Base-by-base conservation (phyloP, 148 eudicot species). In the Nyssa sinensis region DNA sequence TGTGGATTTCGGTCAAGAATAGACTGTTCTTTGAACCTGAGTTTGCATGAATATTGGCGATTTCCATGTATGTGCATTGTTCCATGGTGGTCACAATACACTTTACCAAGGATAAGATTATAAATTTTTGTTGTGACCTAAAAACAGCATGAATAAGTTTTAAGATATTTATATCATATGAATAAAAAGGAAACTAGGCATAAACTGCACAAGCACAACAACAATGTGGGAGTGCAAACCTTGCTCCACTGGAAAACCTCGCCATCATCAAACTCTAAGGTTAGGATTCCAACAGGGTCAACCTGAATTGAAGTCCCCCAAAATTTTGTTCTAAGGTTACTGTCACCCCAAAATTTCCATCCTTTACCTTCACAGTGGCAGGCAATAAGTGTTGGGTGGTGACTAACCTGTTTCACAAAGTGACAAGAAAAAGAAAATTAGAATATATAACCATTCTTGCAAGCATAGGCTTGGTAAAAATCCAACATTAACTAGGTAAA, bases 241-340 rank as follows among this genome's bases (percentile, higher is more conserved):
- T 93, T 95, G 88, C 91, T 92, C 98, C 98, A 95, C 35, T 89
- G 94, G 80, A 95, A 95, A 64, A 78, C 78, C 80, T 92, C 98
- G 17, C 98, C 97, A 73, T 95, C 98, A 41, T 90, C 97, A 62
- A 95, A 95, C 83, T 95, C 89, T 71, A 95, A 70, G 28, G 88
- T 87, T 51, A 95, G 83, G 49, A 79, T 76, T 79, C 98, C 98
- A 65, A 90, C 94, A 49, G 98, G 98, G 75, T 95, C 97, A 81
- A 95, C 91, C 84, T 95, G 98, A 80, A 95, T 95, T 55, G 97
- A 90, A 69, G 89, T 91, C 32, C 98, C 98, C 97, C 98, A 95
- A 75, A 95, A 95, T 75, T 90, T 95, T 66, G 92, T 81, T 84
- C 89, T 95, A 68, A 95, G 82, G 79, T 95, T 90, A 83, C 92